Percentiles rank a stretch among this genome's conserved stretches.
phyloP scores from a whole-genome alignment of 768 basidiomycete genomes.

The Sporobolomyces pararoseus region DNA sequence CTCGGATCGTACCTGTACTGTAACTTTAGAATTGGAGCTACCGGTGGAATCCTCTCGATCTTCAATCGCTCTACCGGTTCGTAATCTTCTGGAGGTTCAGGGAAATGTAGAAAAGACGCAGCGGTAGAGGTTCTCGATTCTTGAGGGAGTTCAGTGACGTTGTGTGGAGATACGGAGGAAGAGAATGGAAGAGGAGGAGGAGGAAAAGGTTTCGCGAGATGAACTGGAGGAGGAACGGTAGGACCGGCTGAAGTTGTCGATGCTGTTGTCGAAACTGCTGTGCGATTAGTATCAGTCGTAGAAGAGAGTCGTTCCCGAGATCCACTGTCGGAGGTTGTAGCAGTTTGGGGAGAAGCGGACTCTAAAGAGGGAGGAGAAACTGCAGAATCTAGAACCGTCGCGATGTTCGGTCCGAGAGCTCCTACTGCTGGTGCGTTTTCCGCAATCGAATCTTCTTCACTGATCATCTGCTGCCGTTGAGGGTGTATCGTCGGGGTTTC shows the following conservation, averaged over 20 bases:
- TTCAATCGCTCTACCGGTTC: constrained; percentile 4
- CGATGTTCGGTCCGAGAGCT: constrained; percentile 4
- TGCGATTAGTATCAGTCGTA: background rate
- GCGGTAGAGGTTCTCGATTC: too few relatives aligned
- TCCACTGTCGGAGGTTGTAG: background rate
- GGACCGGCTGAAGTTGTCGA: too few relatives aligned
- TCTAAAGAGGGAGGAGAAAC: background rate
- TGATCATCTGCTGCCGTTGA: background rate
- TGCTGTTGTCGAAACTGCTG: background rate
- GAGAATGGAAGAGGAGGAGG: background rate
- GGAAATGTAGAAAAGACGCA: constrained; percentile 36
- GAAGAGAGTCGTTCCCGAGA: background rate
- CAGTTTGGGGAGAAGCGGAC: background rate
- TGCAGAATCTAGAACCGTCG: background rate
- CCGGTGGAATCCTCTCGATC: constrained; percentile 31
- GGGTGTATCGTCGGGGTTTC: background rate
- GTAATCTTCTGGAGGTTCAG: constrained; percentile 32
- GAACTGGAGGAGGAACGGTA: background rate
- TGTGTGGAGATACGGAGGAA: too few relatives aligned
- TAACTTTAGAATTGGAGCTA: constrained; percentile 23
- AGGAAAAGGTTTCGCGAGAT: background rate
- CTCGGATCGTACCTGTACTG: constrained; percentile 36
- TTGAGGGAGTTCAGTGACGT: too few relatives aligned
- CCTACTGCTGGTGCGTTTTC: constrained; percentile 9
- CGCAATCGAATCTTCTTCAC: background rate